Conservation (phyloP, 257 asterid genomes). For the Ajuga chamaepitys region DNA sequence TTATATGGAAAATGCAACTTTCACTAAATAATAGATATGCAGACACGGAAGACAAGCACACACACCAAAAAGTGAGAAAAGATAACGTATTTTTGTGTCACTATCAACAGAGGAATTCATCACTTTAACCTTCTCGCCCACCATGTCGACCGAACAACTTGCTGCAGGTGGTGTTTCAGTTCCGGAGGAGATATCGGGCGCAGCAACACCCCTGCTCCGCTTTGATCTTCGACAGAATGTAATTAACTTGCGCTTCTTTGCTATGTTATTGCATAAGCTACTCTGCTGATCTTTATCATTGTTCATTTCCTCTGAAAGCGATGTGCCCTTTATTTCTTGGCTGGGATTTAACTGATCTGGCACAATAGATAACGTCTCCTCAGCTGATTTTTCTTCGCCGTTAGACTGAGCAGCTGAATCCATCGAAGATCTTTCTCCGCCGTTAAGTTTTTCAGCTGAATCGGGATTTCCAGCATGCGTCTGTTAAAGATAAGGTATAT, state of each 20-base stretch:
- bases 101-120: constrained; percentile 7
- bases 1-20: too few species aligned
- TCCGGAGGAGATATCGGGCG: too few species aligned
- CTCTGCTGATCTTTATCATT: constrained; percentile 18
- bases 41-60: too few species aligned
- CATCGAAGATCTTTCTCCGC: constrained; percentile 8
- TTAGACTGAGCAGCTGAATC: constrained; percentile 17
- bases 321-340: too few species aligned
- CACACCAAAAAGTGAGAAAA: too few species aligned
- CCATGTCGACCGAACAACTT: constrained; percentile 25
- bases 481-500: too few species aligned
- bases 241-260: constrained; percentile 27
- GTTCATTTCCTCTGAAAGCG: constrained; percentile 18
- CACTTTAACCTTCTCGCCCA: constrained; percentile 16
- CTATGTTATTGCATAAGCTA: constrained; percentile 9
- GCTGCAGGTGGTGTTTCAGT: too few species aligned
- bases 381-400: constrained; percentile 11
- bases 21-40: too few species aligned
- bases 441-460: too few species aligned
- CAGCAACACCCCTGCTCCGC: constrained; percentile 23
- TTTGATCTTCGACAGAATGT: constrained; percentile 56
- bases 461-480: too few species aligned
- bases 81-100: constrained; percentile 20
- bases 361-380: background rate
- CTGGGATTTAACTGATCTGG: constrained; percentile 9